These are phyloP conservation scores for Pichia sp. DNA, from an alignment of 1,139 yeast species.

Conservation along the genomic window DNA sequence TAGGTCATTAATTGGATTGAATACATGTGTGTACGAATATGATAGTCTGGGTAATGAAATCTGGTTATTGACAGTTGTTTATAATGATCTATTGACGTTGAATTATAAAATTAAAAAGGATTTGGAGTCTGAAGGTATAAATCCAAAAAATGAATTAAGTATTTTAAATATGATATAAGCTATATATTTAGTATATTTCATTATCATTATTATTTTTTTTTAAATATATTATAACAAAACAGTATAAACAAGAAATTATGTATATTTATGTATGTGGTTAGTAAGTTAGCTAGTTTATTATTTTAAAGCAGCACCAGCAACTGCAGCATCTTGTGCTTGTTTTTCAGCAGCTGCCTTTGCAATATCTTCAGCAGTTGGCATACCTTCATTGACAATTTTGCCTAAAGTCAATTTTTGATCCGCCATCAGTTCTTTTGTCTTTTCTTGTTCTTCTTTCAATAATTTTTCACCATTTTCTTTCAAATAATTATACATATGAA, in stretches of 20 bases:
- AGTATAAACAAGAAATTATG: neutral
- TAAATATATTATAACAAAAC: neutral
- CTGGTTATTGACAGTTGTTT: constrained; percentile 16
- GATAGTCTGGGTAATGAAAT: constrained; percentile 3
- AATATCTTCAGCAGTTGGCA: constrained; percentile 80
- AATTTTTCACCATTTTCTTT: constrained; percentile 86
- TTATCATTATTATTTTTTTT: neutral
- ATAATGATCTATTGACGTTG: constrained; percentile 7
- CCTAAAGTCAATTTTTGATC: constrained; percentile 73
- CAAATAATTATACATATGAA: constrained; percentile 73
- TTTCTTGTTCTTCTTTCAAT: constrained; percentile 70
- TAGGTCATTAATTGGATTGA: constrained; percentile 25
- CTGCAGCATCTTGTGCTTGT: constrained; percentile 12
- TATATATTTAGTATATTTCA: neutral
- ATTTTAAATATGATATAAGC: neutral
- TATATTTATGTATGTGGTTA: neutral
- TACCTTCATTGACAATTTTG: constrained; percentile 77
- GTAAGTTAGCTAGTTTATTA: neutral
- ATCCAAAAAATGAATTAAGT: neutral
- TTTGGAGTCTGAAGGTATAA: neutral
- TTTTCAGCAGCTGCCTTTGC: constrained; percentile 47
- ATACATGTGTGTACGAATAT: constrained; percentile 2
- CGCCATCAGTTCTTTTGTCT: constrained; percentile 74
- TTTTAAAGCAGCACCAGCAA: neutral
- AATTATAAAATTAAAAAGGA: neutral